Base-by-base conservation (phyloP, 208 protist genomes). In the Crithidia mellificae region DNA sequence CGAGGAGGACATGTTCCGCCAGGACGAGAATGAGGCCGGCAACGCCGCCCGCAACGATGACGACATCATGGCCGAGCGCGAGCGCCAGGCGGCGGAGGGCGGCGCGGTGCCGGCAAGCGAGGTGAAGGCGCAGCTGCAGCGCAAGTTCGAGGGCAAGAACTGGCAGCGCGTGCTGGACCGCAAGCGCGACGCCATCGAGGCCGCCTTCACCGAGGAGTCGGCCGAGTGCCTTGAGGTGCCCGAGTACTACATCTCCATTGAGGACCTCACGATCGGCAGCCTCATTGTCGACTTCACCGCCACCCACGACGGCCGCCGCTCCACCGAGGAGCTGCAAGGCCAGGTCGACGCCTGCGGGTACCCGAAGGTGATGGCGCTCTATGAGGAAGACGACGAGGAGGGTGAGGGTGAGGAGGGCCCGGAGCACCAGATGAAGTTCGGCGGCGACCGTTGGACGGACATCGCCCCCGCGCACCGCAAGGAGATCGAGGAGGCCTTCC, bases 141-240 rank as follows among this genome's bases (percentile, higher is more conserved):
- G 72, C 61, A 47, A n/a, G 32, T 90, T 91, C 51, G 72, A 83
- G 38, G 87, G 90, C 34, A 69, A 78, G 46, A 65, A 73, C 63
- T 95, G 89, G 89, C 64, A 85, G 54, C 56, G 68, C 30, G 57
- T 95, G n/a, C 75, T 95, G 49, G 73, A 81, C 39, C 72, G 72
- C 68, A 84, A 79, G 73, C 84, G 84, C 46, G 36, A 65, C 53
- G 82, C 68, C 47, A 79, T 95, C 51, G 72, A 81, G 47, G 71
- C 78, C 53, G 84, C 84, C 46, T 92, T 94, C 54, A 66, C 70
- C 49, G 78, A 82, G 68, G 89, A 94, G 56, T 85, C 86, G 27
- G 76, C 81, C 19, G 74, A 80, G 63, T 80, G 69, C 36, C 63
- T 92, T 32, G 47, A 78, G 32, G 54, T 90, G 36, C 71, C 78